Base-by-base conservation (phyloP, 257 asterid genomes). In the Dorcoceras hygrometricum region DNA sequence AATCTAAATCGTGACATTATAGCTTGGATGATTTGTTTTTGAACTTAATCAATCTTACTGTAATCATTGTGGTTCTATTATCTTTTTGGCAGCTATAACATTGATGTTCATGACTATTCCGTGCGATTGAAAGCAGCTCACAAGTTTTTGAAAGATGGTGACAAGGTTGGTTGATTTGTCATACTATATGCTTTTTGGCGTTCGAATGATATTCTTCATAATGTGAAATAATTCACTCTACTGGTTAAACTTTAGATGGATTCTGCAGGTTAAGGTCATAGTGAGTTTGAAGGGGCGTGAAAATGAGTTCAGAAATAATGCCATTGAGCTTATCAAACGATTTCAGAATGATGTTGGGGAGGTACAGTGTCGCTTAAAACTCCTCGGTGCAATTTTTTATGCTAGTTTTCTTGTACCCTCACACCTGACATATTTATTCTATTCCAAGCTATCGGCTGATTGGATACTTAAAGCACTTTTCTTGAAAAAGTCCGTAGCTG, bases 281-380 rank as follows among this genome's bases (percentile, higher is more conserved):
- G 97, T 94, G 72, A 94, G 74, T 76, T 79, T 90, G 79, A 94
- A 94, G 81, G 99, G 99, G 61, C 92, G 99, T 70, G 93, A 88
- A 76, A 94, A 90, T 32, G 95, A 82, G 57, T 94, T 87, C 73
- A 84, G 95, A 78, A 90, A 83, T 79, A 87, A 86, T 55, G 99
- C 99, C 56, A 80, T 87, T 57, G 97, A 88, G 84, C 96, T 94
- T 60, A 48, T 94, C 72, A 82, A 82, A 75, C 90, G 92, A 73
- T 90, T 94, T 69, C 99, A 90, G 69, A 73, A 43, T 76, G 99
- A 90, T 48, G 65, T 94, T 0, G 99, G 96, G 67, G 97, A 94
- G 96, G 97, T 93, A 80, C 9, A 34, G 32, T 39, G 12, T 9
- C 31, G 9, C 48, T 48, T 39, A 22, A 31, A 31, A 0, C 36